Conservation (phyloP, 345 rosid genomes). For the Gossypioides kirkii region DNA sequence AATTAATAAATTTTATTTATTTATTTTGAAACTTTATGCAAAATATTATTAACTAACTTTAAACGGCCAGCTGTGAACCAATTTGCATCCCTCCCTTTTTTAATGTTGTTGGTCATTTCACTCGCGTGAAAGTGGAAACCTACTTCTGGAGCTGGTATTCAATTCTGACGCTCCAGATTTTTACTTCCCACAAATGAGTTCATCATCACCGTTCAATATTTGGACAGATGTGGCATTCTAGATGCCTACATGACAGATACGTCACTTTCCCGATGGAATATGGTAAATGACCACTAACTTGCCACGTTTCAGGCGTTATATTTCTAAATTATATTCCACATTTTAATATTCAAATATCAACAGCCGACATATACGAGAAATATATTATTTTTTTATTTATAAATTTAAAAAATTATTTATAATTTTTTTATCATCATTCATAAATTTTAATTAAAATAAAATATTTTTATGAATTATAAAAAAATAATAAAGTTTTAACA, state of each 20-base stretch:
- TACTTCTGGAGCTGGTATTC: slow-evolving; percentile 6
- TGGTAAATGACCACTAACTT: slow-evolving; percentile 24
- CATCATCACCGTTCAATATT: slow-evolving; percentile 20
- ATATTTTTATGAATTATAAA: too few species aligned
- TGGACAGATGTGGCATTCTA: slow-evolving; percentile 19
- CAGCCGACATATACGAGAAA: too few species aligned
- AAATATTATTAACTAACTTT: neutral
- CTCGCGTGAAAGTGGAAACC: slow-evolving; percentile 11
- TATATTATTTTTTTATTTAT: too few species aligned
- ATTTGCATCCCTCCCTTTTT: neutral
- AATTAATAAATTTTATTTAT: too few species aligned
- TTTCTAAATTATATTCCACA: neutral
- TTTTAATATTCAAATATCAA: neutral
- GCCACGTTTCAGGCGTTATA: slow-evolving; percentile 23
- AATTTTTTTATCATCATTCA: too few species aligned
- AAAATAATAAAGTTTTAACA: too few species aligned
- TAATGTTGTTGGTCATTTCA: slow-evolving; percentile 11
- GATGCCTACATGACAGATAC: slow-evolving; percentile 45
- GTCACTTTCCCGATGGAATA: slow-evolving; percentile 43
- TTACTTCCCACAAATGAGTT: neutral
- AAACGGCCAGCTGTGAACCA: neutral
- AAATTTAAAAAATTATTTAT: too few species aligned
- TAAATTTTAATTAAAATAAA: too few species aligned
- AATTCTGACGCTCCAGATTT: slow-evolving; percentile 36
- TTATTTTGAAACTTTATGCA: too few species aligned